phyloP scores from a whole-genome alignment of 192 early-diverging fungal species.

The Coemansia sp. region DNA sequence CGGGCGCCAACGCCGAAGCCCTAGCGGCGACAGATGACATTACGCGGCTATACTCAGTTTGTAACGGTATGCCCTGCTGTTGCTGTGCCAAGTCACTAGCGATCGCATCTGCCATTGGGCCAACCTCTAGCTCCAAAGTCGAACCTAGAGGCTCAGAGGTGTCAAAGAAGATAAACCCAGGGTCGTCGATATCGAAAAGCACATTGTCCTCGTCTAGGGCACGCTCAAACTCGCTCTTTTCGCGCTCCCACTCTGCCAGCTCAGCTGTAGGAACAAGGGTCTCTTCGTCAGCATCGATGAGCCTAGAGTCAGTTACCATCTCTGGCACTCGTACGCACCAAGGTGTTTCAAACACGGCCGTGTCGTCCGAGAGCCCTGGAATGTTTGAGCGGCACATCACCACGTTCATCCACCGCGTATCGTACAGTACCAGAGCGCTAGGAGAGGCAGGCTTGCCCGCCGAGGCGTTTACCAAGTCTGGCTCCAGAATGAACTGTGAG shows the following conservation, averaged over 20 bases:
- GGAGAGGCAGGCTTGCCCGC: slow-evolving; percentile 26
- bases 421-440: slow-evolving; percentile 47
- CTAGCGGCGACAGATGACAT: slow-evolving; percentile 6
- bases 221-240: slow-evolving; percentile 54
- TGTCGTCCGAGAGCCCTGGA: slow-evolving; percentile 32
- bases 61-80: background rate
- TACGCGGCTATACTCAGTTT: background rate
- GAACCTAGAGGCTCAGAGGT: slow-evolving; percentile 11
- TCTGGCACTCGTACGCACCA: slow-evolving; percentile 42
- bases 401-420: slow-evolving; percentile 48
- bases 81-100: background rate
- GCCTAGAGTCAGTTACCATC: slow-evolving; percentile 20
- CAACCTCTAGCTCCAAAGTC: background rate
- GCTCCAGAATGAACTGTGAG: slow-evolving; percentile 40
- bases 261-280: slow-evolving; percentile 45
- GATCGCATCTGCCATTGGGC: background rate
- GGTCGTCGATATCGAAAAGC: slow-evolving; percentile 53
- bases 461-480: slow-evolving; percentile 15
- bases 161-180: slow-evolving; percentile 52
- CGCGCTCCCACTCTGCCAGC: slow-evolving; percentile 41
- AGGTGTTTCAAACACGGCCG: slow-evolving; percentile 47
- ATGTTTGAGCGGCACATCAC: slow-evolving; percentile 29
- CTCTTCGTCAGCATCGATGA: slow-evolving; percentile 31
- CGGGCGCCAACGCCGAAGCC: slow-evolving; percentile 28
- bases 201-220: slow-evolving; percentile 54